Base-by-base conservation (phyloP, 1,284 basidiomycete genomes). In the Cryptococcus sp. region DNA sequence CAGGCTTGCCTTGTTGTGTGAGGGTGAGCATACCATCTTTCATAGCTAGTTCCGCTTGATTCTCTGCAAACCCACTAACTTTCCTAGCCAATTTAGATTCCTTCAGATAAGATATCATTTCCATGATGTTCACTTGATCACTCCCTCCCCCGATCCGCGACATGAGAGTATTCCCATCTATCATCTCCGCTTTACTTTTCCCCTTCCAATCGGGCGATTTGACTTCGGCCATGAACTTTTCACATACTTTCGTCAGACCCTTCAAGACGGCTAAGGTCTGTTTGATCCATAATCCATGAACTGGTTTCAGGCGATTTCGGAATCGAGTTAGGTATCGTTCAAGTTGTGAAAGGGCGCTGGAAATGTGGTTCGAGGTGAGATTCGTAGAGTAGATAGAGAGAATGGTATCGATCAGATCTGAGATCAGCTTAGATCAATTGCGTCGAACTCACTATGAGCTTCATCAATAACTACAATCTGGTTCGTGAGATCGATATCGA, bases 391-490 rank as follows among this genome's bases (percentile, higher is more conserved):
- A 90, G 19, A 96, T 81, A 0, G 87, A 86, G 4, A 98, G 81
- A 1, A 98, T 78, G 0, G 91, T 92, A 19, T 92, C 84, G 57
- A 91, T 90, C 42, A 92, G 73, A 69, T 93, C 89, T 91, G 55
- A 11, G 22, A 42, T n/a, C 19, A 21, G 14, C 7, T 14, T 10
- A 14, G 10, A n/a, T 11, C n/a, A 25, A 23, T 19, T 7, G n/a
- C 14, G 45, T 4, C 36, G 23, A 18, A 77, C 87, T 57, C 62
- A 91, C 89, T 98, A 74, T 98, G 94, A 0, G 93, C 96, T 76
- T 98, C 94, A 69, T 98, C 94, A 52, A 98, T 85, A 40, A 98
- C 81, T 11, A 98, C 83, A 14, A 98, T 79, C 63, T 94, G 89
- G 66, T 85, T 82, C 31, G 80, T 86, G 46, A 91, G 78, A 67